phyloP scores from a whole-genome alignment of 352 stramenopile species.

The Phytophthora pinifolia region DNA sequence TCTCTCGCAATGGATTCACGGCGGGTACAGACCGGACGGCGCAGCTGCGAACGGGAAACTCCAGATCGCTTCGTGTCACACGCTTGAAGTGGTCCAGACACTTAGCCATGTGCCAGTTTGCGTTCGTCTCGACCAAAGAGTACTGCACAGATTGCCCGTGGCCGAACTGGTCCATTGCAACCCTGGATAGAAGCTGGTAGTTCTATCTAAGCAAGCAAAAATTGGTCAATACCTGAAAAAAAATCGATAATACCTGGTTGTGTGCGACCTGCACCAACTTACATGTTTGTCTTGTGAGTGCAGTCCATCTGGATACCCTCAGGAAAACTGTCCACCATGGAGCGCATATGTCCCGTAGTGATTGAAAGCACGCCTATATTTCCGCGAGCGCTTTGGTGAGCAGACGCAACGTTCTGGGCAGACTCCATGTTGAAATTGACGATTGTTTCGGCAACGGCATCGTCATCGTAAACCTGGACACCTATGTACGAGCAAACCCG shows the following conservation, averaged over 20 bases:
- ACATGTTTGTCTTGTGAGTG: too few species aligned
- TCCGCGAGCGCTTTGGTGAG: too few species aligned
- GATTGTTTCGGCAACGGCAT: background rate
- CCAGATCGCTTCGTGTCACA: too few species aligned
- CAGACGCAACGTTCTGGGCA: background rate
- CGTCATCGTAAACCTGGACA: background rate
- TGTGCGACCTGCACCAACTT: too few species aligned
- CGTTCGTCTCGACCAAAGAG: slow-evolving; percentile 5
- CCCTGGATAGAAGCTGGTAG: slow-evolving; percentile 7
- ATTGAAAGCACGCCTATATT: slow-evolving; percentile 1
- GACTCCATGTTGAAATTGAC: background rate
- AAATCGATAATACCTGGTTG: too few species aligned
- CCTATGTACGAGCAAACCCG: background rate
- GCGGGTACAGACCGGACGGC: too few species aligned
- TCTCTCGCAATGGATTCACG: too few species aligned
- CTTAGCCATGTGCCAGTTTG: slow-evolving; percentile 11
- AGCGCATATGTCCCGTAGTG: slow-evolving; percentile 4
- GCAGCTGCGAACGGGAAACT: too few species aligned
- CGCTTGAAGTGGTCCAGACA: slow-evolving; percentile 11
- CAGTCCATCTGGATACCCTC: slow-evolving; percentile 3
- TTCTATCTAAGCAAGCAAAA: background rate
- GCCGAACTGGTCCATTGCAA: slow-evolving; percentile 11
- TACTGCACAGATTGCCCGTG: slow-evolving; percentile 10
- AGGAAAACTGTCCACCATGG: slow-evolving; percentile 2
- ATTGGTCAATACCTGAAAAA: too few species aligned